Conservation (phyloP, 805 yeast species). For the Lachancea nothofagi region DNA sequence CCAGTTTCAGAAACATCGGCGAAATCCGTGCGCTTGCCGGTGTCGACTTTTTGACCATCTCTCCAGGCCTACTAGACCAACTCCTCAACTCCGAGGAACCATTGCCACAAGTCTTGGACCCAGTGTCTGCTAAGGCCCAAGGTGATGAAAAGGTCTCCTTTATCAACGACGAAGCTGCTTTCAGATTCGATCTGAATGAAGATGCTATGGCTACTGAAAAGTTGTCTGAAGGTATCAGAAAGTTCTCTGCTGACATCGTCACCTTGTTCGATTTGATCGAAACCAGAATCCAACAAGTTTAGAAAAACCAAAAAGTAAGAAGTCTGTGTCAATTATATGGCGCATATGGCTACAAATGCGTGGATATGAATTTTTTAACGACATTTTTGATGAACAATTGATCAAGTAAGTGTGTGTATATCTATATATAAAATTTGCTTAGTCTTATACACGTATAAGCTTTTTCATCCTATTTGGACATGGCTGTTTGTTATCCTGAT, state of each 20-base stretch:
- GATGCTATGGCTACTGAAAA: constrained; percentile 99
- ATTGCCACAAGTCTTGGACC: constrained; percentile 78
- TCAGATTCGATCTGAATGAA: constrained; percentile 89
- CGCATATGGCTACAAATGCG: no score
- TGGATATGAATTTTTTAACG: no score
- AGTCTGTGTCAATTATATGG: no score
- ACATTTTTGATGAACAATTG: no score
- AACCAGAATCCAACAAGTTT: constrained; percentile 44
- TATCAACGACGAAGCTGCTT: constrained; percentile 79
- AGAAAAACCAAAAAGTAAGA: no score
- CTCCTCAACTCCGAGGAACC: constrained; percentile 69
- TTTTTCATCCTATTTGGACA: no score
- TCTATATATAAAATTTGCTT: no score
- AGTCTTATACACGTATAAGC: no score
- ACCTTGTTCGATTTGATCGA: constrained; percentile 67
- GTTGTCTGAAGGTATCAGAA: constrained; percentile 96
- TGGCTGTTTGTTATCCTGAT: no score
- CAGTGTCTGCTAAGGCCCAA: constrained; percentile 48
- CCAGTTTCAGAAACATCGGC: constrained; percentile 95
- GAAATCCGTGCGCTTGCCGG: constrained; percentile 97
- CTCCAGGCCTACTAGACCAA: constrained; percentile 89
- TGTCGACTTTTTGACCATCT: constrained; percentile 90
- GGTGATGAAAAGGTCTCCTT: constrained; percentile 65
- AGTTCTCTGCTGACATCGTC: constrained; percentile 87
- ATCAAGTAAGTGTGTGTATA: no score